A percentile compares a stretch with the other conserved stretches of the same genome.
Conservation (phyloP, 164 flowering plant species). For the Liriodendron chinense region DNA sequence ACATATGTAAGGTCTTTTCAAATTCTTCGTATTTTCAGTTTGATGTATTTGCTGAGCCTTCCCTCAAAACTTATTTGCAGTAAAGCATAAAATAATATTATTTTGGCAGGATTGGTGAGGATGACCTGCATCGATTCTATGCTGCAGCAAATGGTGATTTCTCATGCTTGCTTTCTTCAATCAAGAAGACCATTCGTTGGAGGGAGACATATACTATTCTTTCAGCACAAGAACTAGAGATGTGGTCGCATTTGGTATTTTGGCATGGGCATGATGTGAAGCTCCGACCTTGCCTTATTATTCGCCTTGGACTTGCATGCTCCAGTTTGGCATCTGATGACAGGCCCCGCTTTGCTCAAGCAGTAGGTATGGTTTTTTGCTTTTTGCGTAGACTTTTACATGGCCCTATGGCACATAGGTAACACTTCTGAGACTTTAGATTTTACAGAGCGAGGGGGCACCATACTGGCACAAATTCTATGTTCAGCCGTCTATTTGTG, state of each 20-base stretch:
- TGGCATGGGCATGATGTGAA: conserved; percentile 88
- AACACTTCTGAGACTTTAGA: too few relatives aligned
- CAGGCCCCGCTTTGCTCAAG: conserved; percentile 79
- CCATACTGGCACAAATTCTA: too few relatives aligned
- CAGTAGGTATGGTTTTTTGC: conserved; percentile 51
- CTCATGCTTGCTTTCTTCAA: conserved; percentile 55
- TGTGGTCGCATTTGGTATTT: conserved; percentile 75
- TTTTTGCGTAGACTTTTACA: too few relatives aligned
- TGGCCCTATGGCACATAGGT: too few relatives aligned
- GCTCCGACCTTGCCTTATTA: conserved; percentile 70
- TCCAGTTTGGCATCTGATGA: conserved; percentile 47
- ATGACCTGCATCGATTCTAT: conserved; percentile 77
- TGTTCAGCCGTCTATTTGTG: too few relatives aligned
- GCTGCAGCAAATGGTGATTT: conserved; percentile 71
- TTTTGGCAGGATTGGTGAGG: conserved; percentile 54
- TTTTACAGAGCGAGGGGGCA: too few relatives aligned
- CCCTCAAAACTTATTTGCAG: background rate
- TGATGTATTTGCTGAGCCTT: background rate
- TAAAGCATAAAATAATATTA: background rate
- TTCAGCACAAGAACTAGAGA: conserved; percentile 63
- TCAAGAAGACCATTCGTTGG: conserved; percentile 87
- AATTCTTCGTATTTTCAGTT: background rate
- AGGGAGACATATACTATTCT: conserved; percentile 78
- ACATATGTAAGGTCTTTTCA: background rate
- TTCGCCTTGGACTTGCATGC: conserved; percentile 88